Conservation (phyloP, 1,284 basidiomycete species). For the Ganoderma multipileum region DNA sequence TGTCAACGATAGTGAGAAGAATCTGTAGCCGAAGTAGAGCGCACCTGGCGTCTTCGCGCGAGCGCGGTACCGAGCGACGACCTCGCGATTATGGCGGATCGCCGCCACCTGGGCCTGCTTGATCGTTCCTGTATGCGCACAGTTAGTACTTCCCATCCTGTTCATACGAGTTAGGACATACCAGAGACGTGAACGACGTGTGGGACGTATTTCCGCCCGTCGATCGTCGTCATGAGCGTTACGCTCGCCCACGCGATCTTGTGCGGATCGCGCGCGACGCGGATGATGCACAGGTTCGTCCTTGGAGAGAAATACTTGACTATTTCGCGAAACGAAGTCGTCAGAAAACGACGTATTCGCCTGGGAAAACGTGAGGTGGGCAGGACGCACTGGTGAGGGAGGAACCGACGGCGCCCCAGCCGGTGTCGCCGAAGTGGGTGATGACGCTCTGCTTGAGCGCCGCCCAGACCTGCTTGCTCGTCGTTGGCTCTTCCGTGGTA, state of each 20-base stretch:
- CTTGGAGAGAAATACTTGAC: constrained; percentile 85
- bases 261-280: constrained; percentile 79
- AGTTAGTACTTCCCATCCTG: no score
- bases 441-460: constrained; percentile 76
- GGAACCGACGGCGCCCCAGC: constrained; percentile 78
- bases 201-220: constrained; percentile 64
- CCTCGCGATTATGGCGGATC: constrained; percentile 71
- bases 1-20: no score
- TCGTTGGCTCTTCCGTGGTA: constrained; percentile 18
- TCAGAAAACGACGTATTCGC: background rate
- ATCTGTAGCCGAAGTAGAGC: background rate
- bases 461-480: constrained; percentile 66
- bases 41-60: constrained; percentile 58
- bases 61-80: constrained; percentile 68
- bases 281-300: constrained; percentile 79
- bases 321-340: constrained; percentile 36
- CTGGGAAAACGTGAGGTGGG: background rate
- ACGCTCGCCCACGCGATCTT: constrained; percentile 76
- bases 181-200: constrained; percentile 80
- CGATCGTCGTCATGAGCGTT: constrained; percentile 66
- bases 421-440: constrained; percentile 76
- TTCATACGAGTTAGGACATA: constrained; percentile 40
- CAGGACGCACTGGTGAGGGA: constrained; percentile 64
- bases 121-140: constrained; percentile 64
- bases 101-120: constrained; percentile 80